Evolutionary conservation across 148 eudicot species (phyloP).

Genomic region (Rhododendron mucronatum): DNA sequence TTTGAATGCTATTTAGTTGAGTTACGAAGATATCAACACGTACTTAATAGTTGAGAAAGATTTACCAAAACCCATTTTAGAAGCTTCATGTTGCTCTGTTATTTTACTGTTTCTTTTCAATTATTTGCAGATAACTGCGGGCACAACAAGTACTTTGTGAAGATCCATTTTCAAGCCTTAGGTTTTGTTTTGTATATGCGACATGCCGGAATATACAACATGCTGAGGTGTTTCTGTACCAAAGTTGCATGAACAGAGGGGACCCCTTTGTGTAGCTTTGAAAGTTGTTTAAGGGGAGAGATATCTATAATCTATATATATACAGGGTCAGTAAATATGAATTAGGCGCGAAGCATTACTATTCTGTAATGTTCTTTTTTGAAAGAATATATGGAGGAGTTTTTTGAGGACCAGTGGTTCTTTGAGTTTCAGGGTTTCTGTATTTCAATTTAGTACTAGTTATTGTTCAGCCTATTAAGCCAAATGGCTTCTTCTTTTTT

Average conservation of each 20-base stretch:
- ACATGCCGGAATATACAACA: neutral
- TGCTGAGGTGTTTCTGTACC: neutral
- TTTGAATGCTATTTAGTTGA: neutral
- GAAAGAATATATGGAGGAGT: neutral
- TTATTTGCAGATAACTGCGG: neutral
- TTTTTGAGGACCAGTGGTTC: neutral
- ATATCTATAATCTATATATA: neutral
- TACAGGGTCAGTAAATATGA: neutral
- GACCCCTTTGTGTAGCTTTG: neutral
- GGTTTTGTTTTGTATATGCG: neutral
- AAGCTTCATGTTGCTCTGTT: neutral
- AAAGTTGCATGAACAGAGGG: neutral
- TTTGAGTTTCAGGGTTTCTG: neutral
- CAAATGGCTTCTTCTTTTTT: no score
- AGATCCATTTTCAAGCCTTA: neutral
- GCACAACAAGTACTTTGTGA: neutral
- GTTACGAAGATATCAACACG: neutral
- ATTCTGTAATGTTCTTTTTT: neutral
- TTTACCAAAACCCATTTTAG: neutral
- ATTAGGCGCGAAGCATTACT: neutral
- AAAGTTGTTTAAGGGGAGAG: neutral
- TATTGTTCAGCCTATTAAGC: neutral
- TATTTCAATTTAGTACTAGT: neutral
- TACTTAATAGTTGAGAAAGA: no score
- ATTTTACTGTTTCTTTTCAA: neutral